Evolutionary conservation across 1,284 basidiomycete genomes (phyloP), one percentile per base, ranked within the genome.

Genomic region (Chalciporus sp.): DNA sequence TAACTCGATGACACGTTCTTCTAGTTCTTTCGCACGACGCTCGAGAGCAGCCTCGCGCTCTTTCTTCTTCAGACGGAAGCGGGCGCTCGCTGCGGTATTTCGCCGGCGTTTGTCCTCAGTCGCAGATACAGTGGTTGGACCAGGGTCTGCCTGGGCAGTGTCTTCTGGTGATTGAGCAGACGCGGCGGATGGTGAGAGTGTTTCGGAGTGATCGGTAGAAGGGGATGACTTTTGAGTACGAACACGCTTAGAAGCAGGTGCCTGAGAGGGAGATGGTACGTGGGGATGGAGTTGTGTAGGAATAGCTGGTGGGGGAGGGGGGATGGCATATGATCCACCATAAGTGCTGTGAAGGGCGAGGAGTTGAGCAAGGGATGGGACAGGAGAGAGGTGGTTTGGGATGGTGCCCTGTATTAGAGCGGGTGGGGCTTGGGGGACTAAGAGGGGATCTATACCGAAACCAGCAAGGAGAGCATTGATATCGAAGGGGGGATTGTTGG

Each of bases 1-100:
- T 8, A 98, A 80, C 64, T 92, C 88, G 43, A 78, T 79, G 9
- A 98, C 90, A 53, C 90, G 85, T 1, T 77, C 76, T 70, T 95
- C 90, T n/a, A 98, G 81, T 67, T 97, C 94, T 74, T 95, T 95
- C 17, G 92, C 88, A 65, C 88, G 88, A 47, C 81, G 81, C 74
- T 99, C 96, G 16, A 99, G 77, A 10, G 94, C 94, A 14, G 89
- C 90, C 76, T 99, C 96, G 19, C 97, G 82, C 74, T 98, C 94
- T 81, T 99, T 99, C 83, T 99, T 99, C 84, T 99, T 99, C 66
- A 95, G 76, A 56, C 96, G 82, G 83, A 99, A 99, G 14, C 96
- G 90, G n/a, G 95, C 95, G 55, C 91, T 94, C 0, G 96, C 96
- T 17, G 94, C 94, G 1, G 96, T 99, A 72, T 99, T 99, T 45